Conservation (phyloP, 2,329 filamentous ascomycete genomes). For the Aspergillus glaucus region DNA sequence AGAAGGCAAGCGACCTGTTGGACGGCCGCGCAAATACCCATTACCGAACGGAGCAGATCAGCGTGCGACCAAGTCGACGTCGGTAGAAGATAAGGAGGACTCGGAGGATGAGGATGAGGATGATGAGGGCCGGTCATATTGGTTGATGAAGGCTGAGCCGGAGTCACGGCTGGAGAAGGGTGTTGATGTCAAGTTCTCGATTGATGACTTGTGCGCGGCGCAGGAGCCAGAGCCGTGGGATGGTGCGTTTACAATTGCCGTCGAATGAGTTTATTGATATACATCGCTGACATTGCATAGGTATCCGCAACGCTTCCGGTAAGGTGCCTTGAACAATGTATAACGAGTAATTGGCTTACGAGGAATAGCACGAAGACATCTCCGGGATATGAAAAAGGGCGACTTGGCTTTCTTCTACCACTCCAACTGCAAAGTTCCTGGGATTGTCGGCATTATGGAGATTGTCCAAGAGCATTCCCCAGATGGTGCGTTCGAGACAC, state of each 20-base stretch:
- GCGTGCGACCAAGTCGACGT: constrained; percentile 11
- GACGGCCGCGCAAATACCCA: constrained; percentile 19
- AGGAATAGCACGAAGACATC: constrained; percentile 68
- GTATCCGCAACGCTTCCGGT: constrained; percentile 41
- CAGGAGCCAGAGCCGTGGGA: constrained; percentile 83
- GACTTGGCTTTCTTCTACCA: constrained; percentile 97
- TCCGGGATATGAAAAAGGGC: constrained; percentile 83
- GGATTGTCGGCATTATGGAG: constrained; percentile 82
- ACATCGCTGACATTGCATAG: constrained; percentile 16
- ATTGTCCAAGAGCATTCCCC: constrained; percentile 77
- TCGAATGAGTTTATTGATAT: constrained; percentile 6
- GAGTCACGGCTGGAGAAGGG: constrained; percentile 81
- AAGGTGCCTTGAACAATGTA: constrained; percentile 11
- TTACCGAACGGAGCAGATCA: constrained; percentile 11
- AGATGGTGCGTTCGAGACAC: constrained; percentile 55
- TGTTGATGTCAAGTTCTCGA: constrained; percentile 84
- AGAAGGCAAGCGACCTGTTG: constrained; percentile 15
- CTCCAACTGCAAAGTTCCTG: constrained; percentile 83
- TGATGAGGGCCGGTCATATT: constrained; percentile 49
- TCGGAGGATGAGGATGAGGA: constrained; percentile 8
- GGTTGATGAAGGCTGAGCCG: constrained; percentile 84
- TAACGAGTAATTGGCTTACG: constrained; percentile 10
- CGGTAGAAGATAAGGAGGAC: constrained; percentile 8
- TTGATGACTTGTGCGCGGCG: constrained; percentile 74
- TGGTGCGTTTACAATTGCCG: constrained; percentile 50